Evolutionary conservation across 208 protist genomes (phyloP).

Genomic region (Trypanosoma mega): DNA sequence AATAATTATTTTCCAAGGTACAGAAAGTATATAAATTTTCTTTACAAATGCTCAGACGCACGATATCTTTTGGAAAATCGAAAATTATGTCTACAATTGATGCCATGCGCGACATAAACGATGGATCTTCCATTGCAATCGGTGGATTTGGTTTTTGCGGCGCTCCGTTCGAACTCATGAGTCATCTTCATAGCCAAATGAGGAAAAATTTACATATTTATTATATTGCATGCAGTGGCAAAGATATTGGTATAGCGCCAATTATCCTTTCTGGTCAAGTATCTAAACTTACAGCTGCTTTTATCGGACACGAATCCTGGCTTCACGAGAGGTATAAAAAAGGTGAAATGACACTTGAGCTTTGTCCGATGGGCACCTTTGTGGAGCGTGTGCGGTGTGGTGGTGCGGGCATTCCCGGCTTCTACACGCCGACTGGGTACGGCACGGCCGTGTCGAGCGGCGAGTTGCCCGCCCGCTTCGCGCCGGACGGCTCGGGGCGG

Average conservation of each 20-base stretch:
- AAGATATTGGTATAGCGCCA: constrained; percentile 91
- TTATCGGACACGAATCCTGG: constrained; percentile 95
- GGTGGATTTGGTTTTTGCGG: constrained; percentile 94
- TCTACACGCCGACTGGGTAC: constrained; percentile 96
- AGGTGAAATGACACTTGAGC: constrained; percentile 96
- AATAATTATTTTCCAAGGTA: too few relatives aligned
- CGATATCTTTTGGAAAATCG: too few relatives aligned
- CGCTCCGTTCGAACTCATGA: constrained; percentile 89
- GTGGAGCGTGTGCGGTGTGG: constrained; percentile 94
- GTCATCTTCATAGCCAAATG: constrained; percentile 48
- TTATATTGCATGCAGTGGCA: constrained; percentile 85
- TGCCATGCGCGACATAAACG: constrained; percentile 48
- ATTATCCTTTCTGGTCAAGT: constrained; percentile 85
- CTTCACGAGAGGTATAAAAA: constrained; percentile 94
- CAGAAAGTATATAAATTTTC: too few relatives aligned
- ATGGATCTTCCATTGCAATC: constrained; percentile 45
- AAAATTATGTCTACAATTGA: constrained; percentile 46
- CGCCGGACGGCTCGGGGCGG: constrained; percentile 65
- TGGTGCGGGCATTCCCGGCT: constrained; percentile 96
- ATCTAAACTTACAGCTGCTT: constrained; percentile 91
- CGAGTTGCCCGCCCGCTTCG: constrained; percentile 93
- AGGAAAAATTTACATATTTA: constrained; percentile 85
- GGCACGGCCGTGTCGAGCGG: constrained; percentile 91
- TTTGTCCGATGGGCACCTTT: constrained; percentile 95
- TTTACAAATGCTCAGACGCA: too few relatives aligned